phyloP scores from a whole-genome alignment of 1,284 basidiomycete species.

The Fomitiporia mediterranea region DNA sequence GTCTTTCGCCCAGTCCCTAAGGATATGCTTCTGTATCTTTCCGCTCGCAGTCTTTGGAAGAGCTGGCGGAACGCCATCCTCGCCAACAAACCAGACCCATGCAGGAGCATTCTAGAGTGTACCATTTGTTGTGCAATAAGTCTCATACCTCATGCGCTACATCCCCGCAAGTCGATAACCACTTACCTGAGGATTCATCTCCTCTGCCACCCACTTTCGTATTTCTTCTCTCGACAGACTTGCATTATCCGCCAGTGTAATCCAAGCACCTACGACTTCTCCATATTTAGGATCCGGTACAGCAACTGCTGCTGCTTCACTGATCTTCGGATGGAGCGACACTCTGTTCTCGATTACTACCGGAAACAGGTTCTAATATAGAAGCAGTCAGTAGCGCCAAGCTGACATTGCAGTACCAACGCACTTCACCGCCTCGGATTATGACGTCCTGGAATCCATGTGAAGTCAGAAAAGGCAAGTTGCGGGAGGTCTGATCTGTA shows the following conservation, averaged over 20 bases:
- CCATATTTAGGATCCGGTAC: slow-evolving; percentile 70
- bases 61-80: slow-evolving; percentile 53
- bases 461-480: neutral
- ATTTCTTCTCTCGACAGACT: slow-evolving; percentile 48
- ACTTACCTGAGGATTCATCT: slow-evolving; percentile 73
- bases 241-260: slow-evolving; percentile 44
- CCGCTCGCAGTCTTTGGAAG: slow-evolving; percentile 86
- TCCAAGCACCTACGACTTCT: slow-evolving; percentile 77
- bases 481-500: neutral
- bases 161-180: neutral
- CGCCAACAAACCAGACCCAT: slow-evolving; percentile 80
- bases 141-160: neutral
- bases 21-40: slow-evolving; percentile 80
- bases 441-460: slow-evolving; percentile 61
- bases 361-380: slow-evolving; percentile 72
- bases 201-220: slow-evolving; percentile 44
- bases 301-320: slow-evolving; percentile 70
- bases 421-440: slow-evolving; percentile 80
- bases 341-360: slow-evolving; percentile 81
- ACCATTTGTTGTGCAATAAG: no score
- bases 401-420: neutral
- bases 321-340: slow-evolving; percentile 55
- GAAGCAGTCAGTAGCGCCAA: neutral
- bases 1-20: slow-evolving; percentile 36
- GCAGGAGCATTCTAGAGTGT: slow-evolving; percentile 61